Conservation (phyloP, 805 yeast species). For the Nematodospora valgi region DNA sequence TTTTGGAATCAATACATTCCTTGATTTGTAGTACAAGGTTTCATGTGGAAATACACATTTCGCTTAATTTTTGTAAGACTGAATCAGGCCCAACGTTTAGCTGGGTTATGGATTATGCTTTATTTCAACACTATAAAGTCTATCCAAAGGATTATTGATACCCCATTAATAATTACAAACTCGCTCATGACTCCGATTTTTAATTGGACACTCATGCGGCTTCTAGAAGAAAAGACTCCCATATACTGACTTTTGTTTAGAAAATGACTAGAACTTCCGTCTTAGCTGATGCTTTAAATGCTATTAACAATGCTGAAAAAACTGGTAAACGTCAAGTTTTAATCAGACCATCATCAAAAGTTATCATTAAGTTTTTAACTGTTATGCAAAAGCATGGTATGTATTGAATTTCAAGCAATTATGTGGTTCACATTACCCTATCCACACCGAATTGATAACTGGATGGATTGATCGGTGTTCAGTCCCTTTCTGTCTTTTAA, state of each 20-base stretch:
- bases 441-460: conserved; percentile 93
- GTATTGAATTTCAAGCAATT: conserved; percentile 10
- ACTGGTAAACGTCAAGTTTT: conserved; percentile 99
- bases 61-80: background rate
- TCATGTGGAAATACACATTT: background rate
- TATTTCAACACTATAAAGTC: conserved; percentile 3
- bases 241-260: conserved; percentile 8
- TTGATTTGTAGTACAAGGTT: conserved; percentile 3
- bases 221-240: conserved; percentile 6
- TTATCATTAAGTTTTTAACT: conserved; percentile 90
- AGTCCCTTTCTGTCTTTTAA: conserved; percentile 97
- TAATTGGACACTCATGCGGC: conserved; percentile 39
- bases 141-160: conserved; percentile 22
- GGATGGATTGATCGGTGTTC: conserved; percentile 87
- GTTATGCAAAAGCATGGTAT: conserved; percentile 90
- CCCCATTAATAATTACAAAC: conserved; percentile 12
- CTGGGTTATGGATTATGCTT: conserved; percentile 3
- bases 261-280: conserved; percentile 97
- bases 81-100: background rate
- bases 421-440: conserved; percentile 2
- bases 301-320: conserved; percentile 98
- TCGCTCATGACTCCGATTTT: conserved; percentile 33
- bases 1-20: conserved; percentile 5
- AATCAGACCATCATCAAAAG: conserved; percentile 98
- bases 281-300: conserved; percentile 96